Evolutionary conservation across 495 filamentous ascomycete species (phyloP).

Genomic region (Emericellopsis terricola): DNA sequence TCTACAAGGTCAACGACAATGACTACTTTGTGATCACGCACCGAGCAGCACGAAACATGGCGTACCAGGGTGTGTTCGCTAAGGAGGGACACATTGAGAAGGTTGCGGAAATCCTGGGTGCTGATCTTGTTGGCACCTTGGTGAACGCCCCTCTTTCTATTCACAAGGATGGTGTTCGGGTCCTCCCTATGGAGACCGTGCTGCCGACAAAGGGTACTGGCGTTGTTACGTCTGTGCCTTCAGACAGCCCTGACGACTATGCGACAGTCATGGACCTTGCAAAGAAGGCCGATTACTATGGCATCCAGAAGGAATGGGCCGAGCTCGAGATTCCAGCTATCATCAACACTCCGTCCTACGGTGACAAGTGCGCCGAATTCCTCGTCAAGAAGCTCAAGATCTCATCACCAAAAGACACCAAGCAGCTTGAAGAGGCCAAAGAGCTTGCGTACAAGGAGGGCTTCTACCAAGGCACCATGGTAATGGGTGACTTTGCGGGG

Average conservation of each 20-base stretch:
- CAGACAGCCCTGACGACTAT: slow-evolving; percentile 90
- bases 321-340: slow-evolving; percentile 74
- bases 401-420: slow-evolving; percentile 82
- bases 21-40: slow-evolving; percentile 79
- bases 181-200: slow-evolving; percentile 89
- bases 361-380: slow-evolving; percentile 62
- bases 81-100: slow-evolving; percentile 57
- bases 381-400: slow-evolving; percentile 92
- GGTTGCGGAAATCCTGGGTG: slow-evolving; percentile 51
- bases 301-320: slow-evolving; percentile 93
- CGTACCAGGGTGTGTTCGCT: slow-evolving; percentile 76
- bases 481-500: slow-evolving; percentile 76
- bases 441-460: slow-evolving; percentile 92
- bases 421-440: slow-evolving; percentile 81
- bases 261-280: slow-evolving; percentile 72
- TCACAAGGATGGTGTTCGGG: slow-evolving; percentile 56
- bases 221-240: slow-evolving; percentile 89
- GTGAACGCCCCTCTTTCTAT: slow-evolving; percentile 83
- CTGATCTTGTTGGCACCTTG: slow-evolving; percentile 68
- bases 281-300: slow-evolving; percentile 96
- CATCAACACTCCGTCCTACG: slow-evolving; percentile 80
- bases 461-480: slow-evolving; percentile 92
- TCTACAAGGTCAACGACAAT: slow-evolving; percentile 68
- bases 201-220: slow-evolving; percentile 87
- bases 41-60: slow-evolving; percentile 86